phyloP scores from a whole-genome alignment of 2,329 filamentous ascomycete genomes.

The Uncinocarpus reesii region DNA sequence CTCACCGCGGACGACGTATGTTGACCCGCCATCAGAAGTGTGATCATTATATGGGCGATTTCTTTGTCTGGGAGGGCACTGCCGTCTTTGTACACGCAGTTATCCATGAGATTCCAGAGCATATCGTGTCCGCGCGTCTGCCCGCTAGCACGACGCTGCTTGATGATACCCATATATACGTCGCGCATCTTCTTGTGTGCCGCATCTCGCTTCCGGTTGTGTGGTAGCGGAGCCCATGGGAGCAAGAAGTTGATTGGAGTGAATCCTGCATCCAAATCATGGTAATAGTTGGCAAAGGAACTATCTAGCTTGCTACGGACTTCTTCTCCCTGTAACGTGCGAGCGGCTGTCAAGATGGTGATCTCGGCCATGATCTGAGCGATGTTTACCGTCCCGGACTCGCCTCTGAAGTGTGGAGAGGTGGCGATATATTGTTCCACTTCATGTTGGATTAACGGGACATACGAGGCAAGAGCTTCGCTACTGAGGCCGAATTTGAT shows the following conservation, averaged over 20 bases:
- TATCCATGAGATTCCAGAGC: slow-evolving; percentile 65
- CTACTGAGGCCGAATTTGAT: slow-evolving; percentile 55
- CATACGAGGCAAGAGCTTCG: slow-evolving; percentile 56
- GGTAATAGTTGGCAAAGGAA: slow-evolving; percentile 60
- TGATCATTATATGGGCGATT: slow-evolving; percentile 78
- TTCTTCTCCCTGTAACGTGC: slow-evolving; percentile 29
- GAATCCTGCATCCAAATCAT: slow-evolving; percentile 72
- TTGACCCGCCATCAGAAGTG: slow-evolving; percentile 72
- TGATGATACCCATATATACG: slow-evolving; percentile 62
- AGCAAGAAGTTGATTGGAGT: slow-evolving; percentile 73
- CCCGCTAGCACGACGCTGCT: slow-evolving; percentile 45
- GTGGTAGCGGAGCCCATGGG: slow-evolving; percentile 66
- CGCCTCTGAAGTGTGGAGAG: slow-evolving; percentile 48
- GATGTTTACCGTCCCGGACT: slow-evolving; percentile 54
- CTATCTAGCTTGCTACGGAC: not conserved
- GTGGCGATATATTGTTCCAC: slow-evolving; percentile 51
- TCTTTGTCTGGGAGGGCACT: slow-evolving; percentile 59
- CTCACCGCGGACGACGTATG: slow-evolving; percentile 70
- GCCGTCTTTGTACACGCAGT: slow-evolving; percentile 65
- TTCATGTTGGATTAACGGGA: slow-evolving; percentile 66
- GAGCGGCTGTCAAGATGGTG: slow-evolving; percentile 55
- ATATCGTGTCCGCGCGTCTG: slow-evolving; percentile 47
- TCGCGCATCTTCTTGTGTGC: slow-evolving; percentile 61
- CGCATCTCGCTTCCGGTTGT: slow-evolving; percentile 60
- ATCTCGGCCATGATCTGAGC: slow-evolving; percentile 61